Evolutionary conservation across 495 filamentous ascomycete genomes (phyloP), one percentile per base, ranked within the genome.

Genomic region (Daldinia bambusicola): DNA sequence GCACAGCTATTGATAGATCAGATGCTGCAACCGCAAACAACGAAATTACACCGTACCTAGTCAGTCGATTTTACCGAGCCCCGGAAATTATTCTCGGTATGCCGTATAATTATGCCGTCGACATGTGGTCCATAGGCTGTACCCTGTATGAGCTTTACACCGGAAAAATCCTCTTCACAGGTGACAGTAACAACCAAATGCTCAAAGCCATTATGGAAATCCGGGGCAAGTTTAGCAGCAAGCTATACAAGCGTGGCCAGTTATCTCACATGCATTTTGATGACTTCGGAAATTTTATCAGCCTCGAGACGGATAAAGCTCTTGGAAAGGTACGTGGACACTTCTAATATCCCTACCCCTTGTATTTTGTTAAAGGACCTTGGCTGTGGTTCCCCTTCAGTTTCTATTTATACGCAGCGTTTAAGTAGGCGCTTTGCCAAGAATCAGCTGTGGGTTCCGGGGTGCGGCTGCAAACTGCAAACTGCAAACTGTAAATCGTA

Each of bases 11-110:
- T 31, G 92, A 97, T 74, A 90, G 89, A 26, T 90, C 90, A 12
- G 95, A 98, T 34, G 83, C 83, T 5, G 83, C 83, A 20, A 85
- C 80, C 16, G 81, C 83, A 4, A 80, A 83, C n/a, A 95, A 91
- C 63, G 93, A 97, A 74, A 93, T 95, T 64, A 94, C 93, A 0
- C 93, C 92, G 18, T 98, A 98, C 74, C 89, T 98, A 14, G 94
- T 97, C 77, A 97, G 93, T 81, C 90, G 95, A 53, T 99, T 97
- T 81, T 99, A 99, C 80, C 91, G 95, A 55, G 95, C 96, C 2
- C 95, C 95, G 2, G 95, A 99, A 79, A 93, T 99, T 76, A 97
- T 99, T 60, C 87, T 98, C 1, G 95, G 95, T n/a, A 91, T 97
- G 80, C 90, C 90, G 22, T 97, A 94, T 78, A 93, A 97, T 78